These are phyloP conservation scores for Ogataea ganodermae DNA, from an alignment of 805 yeast species.

Conservation along the genomic window DNA sequence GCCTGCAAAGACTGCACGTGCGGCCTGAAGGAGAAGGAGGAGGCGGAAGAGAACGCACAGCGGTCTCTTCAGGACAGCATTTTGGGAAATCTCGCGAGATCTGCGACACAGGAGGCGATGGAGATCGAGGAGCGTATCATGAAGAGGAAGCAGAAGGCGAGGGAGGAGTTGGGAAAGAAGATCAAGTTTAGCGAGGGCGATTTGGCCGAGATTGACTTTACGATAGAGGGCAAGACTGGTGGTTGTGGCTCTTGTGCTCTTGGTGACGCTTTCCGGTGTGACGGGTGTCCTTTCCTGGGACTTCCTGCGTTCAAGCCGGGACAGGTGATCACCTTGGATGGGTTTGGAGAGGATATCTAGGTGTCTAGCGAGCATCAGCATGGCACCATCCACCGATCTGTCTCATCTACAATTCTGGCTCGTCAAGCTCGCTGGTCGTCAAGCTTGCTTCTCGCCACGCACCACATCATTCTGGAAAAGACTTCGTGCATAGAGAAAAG, in stretches of 20 bases:
- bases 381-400: too few relatives aligned
- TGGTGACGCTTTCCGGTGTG: constrained; percentile 98
- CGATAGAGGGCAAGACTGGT: constrained; percentile 95
- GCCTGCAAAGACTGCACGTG: constrained; percentile 99
- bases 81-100: constrained; percentile 49
- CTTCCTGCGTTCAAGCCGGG: constrained; percentile 99
- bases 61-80: constrained; percentile 46
- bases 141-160: constrained; percentile 32
- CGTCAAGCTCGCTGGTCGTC: too few relatives aligned
- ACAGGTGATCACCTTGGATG: constrained; percentile 75
- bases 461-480: too few relatives aligned
- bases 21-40: constrained; percentile 90
- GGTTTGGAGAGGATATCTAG: constrained; percentile 75
- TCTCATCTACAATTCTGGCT: too few relatives aligned
- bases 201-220: constrained; percentile 88
- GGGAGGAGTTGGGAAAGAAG: constrained; percentile 19
- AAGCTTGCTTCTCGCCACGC: too few relatives aligned
- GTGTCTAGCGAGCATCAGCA: too few relatives aligned
- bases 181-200: constrained; percentile 58
- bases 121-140: constrained; percentile 50
- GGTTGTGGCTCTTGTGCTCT: constrained; percentile 97
- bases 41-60: constrained; percentile 52
- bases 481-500: too few relatives aligned
- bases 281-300: constrained; percentile 96
- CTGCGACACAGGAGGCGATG: constrained; percentile 55